Percentiles rank a stretch among this genome's conserved stretches.
Evolutionary conservation across 2,329 filamentous ascomycete species (phyloP).

Genomic region (Aurifilum marmelostoma): DNA sequence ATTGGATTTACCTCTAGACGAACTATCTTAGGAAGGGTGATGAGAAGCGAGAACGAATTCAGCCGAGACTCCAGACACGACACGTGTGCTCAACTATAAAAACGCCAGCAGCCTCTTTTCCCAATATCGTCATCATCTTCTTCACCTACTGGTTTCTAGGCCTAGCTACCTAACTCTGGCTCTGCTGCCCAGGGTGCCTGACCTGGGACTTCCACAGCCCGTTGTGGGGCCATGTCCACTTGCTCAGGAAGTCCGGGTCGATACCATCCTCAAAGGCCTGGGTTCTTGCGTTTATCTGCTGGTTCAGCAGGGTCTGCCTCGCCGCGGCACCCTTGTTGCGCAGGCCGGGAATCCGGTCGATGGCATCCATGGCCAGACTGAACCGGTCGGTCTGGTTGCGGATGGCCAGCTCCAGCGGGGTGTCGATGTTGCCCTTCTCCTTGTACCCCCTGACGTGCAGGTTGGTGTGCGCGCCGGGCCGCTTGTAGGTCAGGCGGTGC

Average conservation of each 20-base stretch:
- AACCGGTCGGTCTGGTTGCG: constrained; percentile 78
- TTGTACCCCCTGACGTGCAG: constrained; percentile 78
- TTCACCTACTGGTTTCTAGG: not conserved
- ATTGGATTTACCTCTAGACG: not conserved
- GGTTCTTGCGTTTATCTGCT: constrained; percentile 65
- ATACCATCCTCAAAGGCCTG: constrained; percentile 71
- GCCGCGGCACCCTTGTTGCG: constrained; percentile 65
- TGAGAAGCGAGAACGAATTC: not conserved
- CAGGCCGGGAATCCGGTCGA: constrained; percentile 67
- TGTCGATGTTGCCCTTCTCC: constrained; percentile 85
- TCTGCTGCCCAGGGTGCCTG: constrained; percentile 10
- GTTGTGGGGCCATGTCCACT: constrained; percentile 67
- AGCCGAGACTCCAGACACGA: constrained; percentile 1
- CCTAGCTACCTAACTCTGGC: not conserved
- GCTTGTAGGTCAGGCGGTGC: constrained; percentile 76
- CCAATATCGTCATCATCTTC: not conserved
- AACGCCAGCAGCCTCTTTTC: not conserved
- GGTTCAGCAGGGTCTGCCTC: constrained; percentile 65
- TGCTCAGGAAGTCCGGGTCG: constrained; percentile 66
- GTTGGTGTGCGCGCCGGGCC: constrained; percentile 64
- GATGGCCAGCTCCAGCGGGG: constrained; percentile 76
- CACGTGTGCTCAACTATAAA: constrained; percentile 2
- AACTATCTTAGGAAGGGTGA: not conserved
- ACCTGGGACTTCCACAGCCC: constrained; percentile 42
- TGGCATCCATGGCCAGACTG: constrained; percentile 75